Evolutionary conservation across 2,329 filamentous ascomycete genomes (phyloP).

Genomic region (Emergomyces pasteurianus): DNA sequence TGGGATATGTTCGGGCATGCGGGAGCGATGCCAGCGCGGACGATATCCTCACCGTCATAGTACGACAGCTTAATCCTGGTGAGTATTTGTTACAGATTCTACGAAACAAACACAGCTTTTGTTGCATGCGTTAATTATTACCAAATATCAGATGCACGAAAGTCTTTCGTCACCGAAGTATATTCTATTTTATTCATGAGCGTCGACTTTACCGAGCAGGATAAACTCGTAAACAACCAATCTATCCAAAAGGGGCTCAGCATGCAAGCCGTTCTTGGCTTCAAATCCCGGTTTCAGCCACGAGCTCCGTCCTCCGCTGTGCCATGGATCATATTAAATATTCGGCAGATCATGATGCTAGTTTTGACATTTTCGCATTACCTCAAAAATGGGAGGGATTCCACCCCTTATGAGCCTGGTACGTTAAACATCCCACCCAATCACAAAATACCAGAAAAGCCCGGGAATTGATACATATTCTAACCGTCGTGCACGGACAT

Average conservation of each 20-base stretch:
- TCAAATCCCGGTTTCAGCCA: conserved; percentile 48
- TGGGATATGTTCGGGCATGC: conserved; percentile 39
- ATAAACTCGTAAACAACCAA: conserved; percentile 60
- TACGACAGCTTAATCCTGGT: conserved; percentile 38
- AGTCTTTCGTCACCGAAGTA: conserved; percentile 53
- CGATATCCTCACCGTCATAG: conserved; percentile 56
- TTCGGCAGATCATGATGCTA: conserved; percentile 55
- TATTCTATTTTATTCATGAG: conserved; percentile 58
- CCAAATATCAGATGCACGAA: conserved; percentile 41
- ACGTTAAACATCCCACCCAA: conserved; percentile 14
- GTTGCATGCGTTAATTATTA: not conserved
- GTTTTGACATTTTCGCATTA: conserved; percentile 55
- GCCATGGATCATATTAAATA: conserved; percentile 60
- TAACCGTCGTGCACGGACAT: not conserved
- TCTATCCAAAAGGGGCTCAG: conserved; percentile 65
- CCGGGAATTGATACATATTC: not conserved
- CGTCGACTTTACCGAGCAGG: conserved; percentile 73
- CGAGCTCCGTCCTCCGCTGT: conserved; percentile 61
- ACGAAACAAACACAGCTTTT: not conserved
- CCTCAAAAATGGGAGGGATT: conserved; percentile 40
- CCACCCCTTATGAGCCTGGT: conserved; percentile 46
- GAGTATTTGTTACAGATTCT: conserved; percentile 13
- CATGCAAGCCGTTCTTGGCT: conserved; percentile 67
- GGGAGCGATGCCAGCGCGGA: conserved; percentile 46
- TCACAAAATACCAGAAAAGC: not conserved